Base-by-base conservation (phyloP, 2,329 filamentous ascomycete genomes). In the Neopestalotiopsis sp. region DNA sequence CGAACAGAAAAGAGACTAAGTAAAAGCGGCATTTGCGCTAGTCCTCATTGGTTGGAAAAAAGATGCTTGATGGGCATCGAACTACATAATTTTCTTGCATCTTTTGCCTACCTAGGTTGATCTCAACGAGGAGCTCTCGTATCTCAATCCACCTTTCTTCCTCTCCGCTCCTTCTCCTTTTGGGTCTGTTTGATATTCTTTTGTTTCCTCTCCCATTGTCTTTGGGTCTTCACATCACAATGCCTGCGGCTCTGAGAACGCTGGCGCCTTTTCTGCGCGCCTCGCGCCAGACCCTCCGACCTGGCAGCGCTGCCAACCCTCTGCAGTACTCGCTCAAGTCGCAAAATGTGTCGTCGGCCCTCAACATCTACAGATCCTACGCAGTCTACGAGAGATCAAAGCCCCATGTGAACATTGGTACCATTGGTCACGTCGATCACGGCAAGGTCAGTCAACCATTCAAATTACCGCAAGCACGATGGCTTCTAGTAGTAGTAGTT, bases 381-480 rank as follows among this genome's bases (percentile, higher is more conserved):
- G 90, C 90, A 71, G 86, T 87, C 69, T 99, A 92, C 81, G 90
- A 97, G 88, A 91, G 96, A 80, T 91, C 87, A 80, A 99, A 99
- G 89, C 96, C 96, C 70, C 96, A 99, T 83, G 95, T 99, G 74
- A 99, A 99, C 86, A 96, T 99, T 79, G 96, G 96, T 93, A 99
- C 96, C 76, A 99, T 99, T 85, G 96, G 96, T 77, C 96, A 99
- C 88, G 96, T 99, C 85, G 96, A 99, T 90, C 95, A 99, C 86
- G 95, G 95, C 87, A 99, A 99, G 93, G 95, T 97, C 85, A 73
- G 79, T 38, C 30, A 57, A 24, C 30, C 9, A 34, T 20, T 1
- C 13, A n/a, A 28, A 3, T n/a, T 42, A 3, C n/a, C 34, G 34
- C 34, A 38, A 1, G 34, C 34, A 28, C 10, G 14, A 49, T 49